phyloP scores from a whole-genome alignment of 2,329 filamentous ascomycete species.

The Ophiocordyceps unilateralis region DNA sequence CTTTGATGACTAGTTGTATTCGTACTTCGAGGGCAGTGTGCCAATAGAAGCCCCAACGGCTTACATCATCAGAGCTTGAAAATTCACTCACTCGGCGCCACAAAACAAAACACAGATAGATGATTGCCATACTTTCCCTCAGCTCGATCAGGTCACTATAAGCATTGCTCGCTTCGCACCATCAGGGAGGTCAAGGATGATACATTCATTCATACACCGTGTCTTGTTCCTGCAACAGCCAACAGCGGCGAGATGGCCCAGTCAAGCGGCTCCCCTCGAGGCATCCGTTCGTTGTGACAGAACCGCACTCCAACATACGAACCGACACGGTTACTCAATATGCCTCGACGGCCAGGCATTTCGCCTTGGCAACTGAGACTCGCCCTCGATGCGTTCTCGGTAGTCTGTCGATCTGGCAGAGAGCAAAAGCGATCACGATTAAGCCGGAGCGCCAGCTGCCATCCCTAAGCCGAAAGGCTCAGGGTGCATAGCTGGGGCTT shows the following conservation, averaged over 20 bases:
- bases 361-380: constrained; percentile 44
- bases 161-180: too few relatives aligned
- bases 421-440: constrained; percentile 72
- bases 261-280: too few relatives aligned
- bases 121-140: too few relatives aligned
- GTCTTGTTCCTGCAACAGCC: too few relatives aligned
- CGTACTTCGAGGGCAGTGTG: too few relatives aligned
- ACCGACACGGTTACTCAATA: constrained; percentile 4
- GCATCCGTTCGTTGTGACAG: background rate
- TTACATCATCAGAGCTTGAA: too few relatives aligned
- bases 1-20: too few relatives aligned
- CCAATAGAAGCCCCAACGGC: too few relatives aligned
- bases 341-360: constrained; percentile 38
- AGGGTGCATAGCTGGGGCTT: constrained; percentile 81
- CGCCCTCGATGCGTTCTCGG: constrained; percentile 56
- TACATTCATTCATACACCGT: too few relatives aligned
- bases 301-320: background rate
- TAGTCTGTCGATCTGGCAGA: constrained; percentile 66
- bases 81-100: background rate
- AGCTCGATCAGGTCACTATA: too few relatives aligned
- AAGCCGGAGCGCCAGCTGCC: constrained; percentile 96
- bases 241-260: too few relatives aligned
- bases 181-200: too few relatives aligned
- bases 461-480: constrained; percentile 59
- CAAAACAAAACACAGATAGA: background rate